A percentile compares a stretch with the other conserved stretches of the same genome.
These are phyloP conservation scores for Globisporangium canariense DNA, from an alignment of 352 stramenopile species.

Conservation along the genomic window DNA sequence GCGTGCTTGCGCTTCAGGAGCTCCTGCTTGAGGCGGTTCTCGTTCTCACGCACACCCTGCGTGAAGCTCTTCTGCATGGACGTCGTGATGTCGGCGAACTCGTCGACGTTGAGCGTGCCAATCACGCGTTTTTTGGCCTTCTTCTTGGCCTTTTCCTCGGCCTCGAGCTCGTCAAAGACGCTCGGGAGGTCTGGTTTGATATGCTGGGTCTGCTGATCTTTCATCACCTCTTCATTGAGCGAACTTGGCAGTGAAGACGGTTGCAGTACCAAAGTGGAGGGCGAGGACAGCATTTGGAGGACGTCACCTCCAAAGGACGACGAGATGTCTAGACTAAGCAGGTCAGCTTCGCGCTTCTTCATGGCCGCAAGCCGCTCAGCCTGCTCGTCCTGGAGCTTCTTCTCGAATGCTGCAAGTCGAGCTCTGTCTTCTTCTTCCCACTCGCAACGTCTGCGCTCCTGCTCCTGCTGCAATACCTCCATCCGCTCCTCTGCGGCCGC, in stretches of 20 bases:
- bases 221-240: conserved; percentile 27
- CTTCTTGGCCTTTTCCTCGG: conserved; percentile 53
- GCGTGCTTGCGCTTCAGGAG: conserved; percentile 41
- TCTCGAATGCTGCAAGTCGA: conserved; percentile 43
- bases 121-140: conserved; percentile 31
- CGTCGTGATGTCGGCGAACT: conserved; percentile 42
- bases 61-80: conserved; percentile 44
- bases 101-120: conserved; percentile 38
- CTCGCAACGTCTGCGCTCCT: conserved; percentile 57
- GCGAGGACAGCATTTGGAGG: neutral
- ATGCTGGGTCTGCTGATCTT: conserved; percentile 26
- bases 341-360: conserved; percentile 29
- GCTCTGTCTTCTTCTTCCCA: conserved; percentile 68
- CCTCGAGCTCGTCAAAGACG: conserved; percentile 78
- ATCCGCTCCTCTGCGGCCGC: conserved; percentile 53
- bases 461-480: conserved; percentile 52
- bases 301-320: conserved; percentile 8
- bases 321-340: conserved; percentile 24
- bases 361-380: conserved; percentile 27
- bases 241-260: conserved; percentile 8
- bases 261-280: conserved; percentile 11
- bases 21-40: conserved; percentile 45
- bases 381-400: conserved; percentile 42
- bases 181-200: conserved; percentile 52
- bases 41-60: conserved; percentile 44